Base-by-base conservation (phyloP, 2,329 filamentous ascomycete species). In the Cladorrhinum sp. region DNA sequence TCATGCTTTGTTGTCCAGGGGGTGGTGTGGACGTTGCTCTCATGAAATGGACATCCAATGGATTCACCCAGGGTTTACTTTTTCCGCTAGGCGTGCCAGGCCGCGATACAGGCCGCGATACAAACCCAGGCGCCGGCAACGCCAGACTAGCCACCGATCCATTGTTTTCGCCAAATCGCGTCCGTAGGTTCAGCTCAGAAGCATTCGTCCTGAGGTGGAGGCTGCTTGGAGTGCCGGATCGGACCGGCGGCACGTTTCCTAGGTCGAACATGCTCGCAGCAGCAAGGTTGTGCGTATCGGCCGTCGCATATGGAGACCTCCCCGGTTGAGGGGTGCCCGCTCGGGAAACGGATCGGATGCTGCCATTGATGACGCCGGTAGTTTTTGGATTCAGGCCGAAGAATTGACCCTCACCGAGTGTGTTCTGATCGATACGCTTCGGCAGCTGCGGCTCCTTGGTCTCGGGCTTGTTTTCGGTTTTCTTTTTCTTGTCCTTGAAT, bases 401-500 rank as follows among this genome's bases (percentile, higher is more conserved):
- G 62, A 73, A 73, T 25, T 77, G 74, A 36, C 70, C 72, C 50
- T 74, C 70, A 41, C 67, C 72, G 27, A 73, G 66, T 2, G 62
- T 58, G 45, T 73, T 72, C 55, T 75, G 73, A 57, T 75, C 74
- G 29, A 71, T 64, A 57, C 67, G 68, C 62, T 72, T 75, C 69
- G 65, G 64, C 64, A 68, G 66, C 48, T 69, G 67, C 24, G 67
- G 27, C 55, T 64, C 25, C 53, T 64, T 62, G 16, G 56, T 55
- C 23, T 54, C 55, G 18, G 51, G n/a, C 58, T 68, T 67, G 49
- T 10, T 53, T 10, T 67, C 63, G 22, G 60, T 50, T 55, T 74
- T 75, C 62, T 82, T 84, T 72, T 85, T 85, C 74, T 79, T 84
- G 63, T 82, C 76, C 54, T 81, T 80, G 62, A 85, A 75, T 69